Evolutionary conservation across 192 early-diverging fungal genomes (phyloP).

Genomic region (Backusella liffmaniae): DNA sequence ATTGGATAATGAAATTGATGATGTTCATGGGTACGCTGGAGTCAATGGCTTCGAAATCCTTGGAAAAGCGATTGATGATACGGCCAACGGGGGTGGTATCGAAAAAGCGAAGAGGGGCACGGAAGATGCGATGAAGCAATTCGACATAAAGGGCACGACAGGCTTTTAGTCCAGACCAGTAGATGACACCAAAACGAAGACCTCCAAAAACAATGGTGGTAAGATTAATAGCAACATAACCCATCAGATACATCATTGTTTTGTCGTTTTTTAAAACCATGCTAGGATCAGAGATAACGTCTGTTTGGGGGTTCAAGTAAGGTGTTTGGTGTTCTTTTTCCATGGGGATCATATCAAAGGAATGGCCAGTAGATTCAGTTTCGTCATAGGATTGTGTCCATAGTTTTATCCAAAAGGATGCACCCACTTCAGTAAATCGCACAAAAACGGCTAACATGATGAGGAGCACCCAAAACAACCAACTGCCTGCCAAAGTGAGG

Average conservation of each 20-base stretch:
- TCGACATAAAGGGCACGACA: conserved; percentile 52
- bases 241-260: conserved; percentile 50
- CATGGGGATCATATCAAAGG: not conserved
- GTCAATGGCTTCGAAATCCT: conserved; percentile 83
- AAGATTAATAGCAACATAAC: conserved; percentile 54
- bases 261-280: not conserved
- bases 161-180: conserved; percentile 50
- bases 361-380: not conserved
- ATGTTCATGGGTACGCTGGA: conserved; percentile 48
- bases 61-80: conserved; percentile 86
- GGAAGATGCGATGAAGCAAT: conserved; percentile 55
- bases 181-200: conserved; percentile 44
- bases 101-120: conserved; percentile 81
- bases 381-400: conserved; percentile 44
- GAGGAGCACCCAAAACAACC: conserved; percentile 58
- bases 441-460: conserved; percentile 36
- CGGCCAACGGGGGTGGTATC: conserved; percentile 83
- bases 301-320: not conserved
- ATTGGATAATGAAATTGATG: conserved; percentile 43
- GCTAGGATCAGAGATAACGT: conserved; percentile 13
- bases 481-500: conserved; percentile 57
- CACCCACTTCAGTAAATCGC: conserved; percentile 45
- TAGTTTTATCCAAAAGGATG: conserved; percentile 62
- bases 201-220: conserved; percentile 36
- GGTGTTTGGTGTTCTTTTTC: not conserved